Base-by-base conservation (phyloP, 78 protist species). In the Dictyostelium purpureum region DNA sequence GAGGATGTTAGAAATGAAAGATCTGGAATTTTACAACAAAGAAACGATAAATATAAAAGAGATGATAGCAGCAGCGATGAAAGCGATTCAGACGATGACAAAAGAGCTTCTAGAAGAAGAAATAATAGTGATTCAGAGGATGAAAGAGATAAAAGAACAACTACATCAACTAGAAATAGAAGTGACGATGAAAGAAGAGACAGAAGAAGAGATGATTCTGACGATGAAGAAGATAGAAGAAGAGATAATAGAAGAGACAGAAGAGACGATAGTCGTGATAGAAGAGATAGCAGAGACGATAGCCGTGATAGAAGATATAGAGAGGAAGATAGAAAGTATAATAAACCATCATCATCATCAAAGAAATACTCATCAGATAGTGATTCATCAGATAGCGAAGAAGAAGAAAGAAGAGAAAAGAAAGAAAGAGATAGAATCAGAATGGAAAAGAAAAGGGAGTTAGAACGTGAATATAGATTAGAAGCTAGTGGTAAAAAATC, bases 401-500 rank as follows among this genome's bases (percentile, higher is more conserved):
- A 24, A 33, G 79, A 45, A 49, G 61, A 69, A 42, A 88, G 45
- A 21, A 94, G 77, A 33, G 91, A 49, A 33, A 90, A 73, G 42
- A 35, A 43, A 43, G 90, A 76, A 40, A 89, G 96, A 51, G 97
- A 93, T 66, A 75, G 67, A 77, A 80, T 81, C 43, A 79, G 96
- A 78, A 19, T 33, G n/a, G 95, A 83, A 79, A 77, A 94, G 65
- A 66, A 92, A 69, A 42, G 77, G 35, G 90, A 78, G n/a, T 33
- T 87, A 16, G 85, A 95, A 43, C 59, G 95, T 38, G 82, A 67
- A 40, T 59, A 93, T 26, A 74, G 97, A 52, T 31, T 61, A 37
- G 94, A 95, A 40, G 94, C 77, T 24, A 28, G 87, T 57, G 94
- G 93, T 40, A 90, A 95, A 77, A 94, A 71, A 67, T 69, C 79